Conservation (phyloP, 2,329 filamentous ascomycete genomes). For the Uncinocarpus reesii region DNA sequence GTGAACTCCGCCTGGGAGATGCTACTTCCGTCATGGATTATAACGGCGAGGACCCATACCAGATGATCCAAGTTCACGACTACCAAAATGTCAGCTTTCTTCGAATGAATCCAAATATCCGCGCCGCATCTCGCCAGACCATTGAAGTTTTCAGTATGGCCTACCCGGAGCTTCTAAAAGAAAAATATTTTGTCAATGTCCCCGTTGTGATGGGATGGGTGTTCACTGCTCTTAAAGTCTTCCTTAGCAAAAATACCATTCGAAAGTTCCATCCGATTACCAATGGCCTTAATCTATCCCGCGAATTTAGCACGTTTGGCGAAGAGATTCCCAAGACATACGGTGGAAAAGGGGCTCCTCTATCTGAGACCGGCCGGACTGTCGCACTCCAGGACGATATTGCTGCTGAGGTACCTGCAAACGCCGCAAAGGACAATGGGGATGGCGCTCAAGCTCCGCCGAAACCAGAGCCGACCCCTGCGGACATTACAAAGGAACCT, state of each 20-base stretch:
- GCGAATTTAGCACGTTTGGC: slow-evolving; percentile 49
- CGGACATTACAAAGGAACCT: background rate
- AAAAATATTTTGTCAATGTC: slow-evolving; percentile 96
- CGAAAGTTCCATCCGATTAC: slow-evolving; percentile 71
- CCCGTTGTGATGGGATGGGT: slow-evolving; percentile 85
- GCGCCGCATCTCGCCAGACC: slow-evolving; percentile 65
- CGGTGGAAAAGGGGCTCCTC: slow-evolving; percentile 57
- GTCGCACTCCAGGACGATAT: slow-evolving; percentile 22
- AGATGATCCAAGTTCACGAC: slow-evolving; percentile 88
- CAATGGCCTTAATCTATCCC: slow-evolving; percentile 59
- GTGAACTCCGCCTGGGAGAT: slow-evolving; percentile 58
- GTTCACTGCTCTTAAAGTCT: slow-evolving; percentile 63
- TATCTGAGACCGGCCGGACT: slow-evolving; percentile 33
- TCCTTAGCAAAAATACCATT: slow-evolving; percentile 61
- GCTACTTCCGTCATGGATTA: slow-evolving; percentile 60
- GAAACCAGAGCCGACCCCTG: slow-evolving; percentile 5
- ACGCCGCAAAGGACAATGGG: slow-evolving; percentile 18
- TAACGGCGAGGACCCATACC: slow-evolving; percentile 63
- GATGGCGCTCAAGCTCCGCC: slow-evolving; percentile 16
- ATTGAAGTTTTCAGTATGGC: slow-evolving; percentile 70
- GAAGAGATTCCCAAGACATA: slow-evolving; percentile 62
- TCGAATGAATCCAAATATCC: slow-evolving; percentile 65
- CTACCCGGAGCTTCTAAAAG: slow-evolving; percentile 78
- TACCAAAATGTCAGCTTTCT: slow-evolving; percentile 83
- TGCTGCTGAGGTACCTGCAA: slow-evolving; percentile 14